Conservation (phyloP, 768 basidiomycete species). For the Pleurotus pulmonarius region DNA sequence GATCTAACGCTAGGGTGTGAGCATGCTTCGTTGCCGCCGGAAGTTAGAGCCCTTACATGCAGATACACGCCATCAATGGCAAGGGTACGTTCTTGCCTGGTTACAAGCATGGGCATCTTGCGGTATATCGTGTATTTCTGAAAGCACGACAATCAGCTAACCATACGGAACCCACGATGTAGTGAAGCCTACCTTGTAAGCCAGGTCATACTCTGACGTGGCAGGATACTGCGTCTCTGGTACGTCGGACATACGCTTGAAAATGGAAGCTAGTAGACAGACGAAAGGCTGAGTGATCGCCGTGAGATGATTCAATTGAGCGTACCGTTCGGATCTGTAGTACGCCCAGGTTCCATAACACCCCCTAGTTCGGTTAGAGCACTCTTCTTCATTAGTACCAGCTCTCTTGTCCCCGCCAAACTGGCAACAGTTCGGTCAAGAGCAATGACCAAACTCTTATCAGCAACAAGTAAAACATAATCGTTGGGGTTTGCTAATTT, state of each 20-base stretch:
- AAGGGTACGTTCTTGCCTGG: slow-evolving; percentile 84
- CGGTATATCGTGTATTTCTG: slow-evolving; percentile 91
- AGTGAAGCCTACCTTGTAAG: slow-evolving; percentile 67
- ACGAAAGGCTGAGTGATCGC: no score
- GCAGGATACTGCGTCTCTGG: slow-evolving; percentile 54
- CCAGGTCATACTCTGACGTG: slow-evolving; percentile 74
- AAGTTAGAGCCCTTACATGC: slow-evolving; percentile 43
- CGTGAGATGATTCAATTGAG: neutral
- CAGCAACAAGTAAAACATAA: slow-evolving; percentile 74
- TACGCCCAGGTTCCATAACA: slow-evolving; percentile 59
- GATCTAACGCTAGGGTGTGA: slow-evolving; percentile 45
- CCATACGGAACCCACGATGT: neutral
- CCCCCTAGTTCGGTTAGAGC: slow-evolving; percentile 73
- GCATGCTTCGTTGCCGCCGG: neutral
- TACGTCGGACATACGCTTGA: slow-evolving; percentile 82
- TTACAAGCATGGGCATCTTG: slow-evolving; percentile 91
- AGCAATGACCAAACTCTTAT: slow-evolving; percentile 76
- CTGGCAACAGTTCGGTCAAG: slow-evolving; percentile 96
- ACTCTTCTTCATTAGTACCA: slow-evolving; percentile 75
- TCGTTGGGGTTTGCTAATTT: slow-evolving; percentile 68
- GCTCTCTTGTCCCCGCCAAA: slow-evolving; percentile 81
- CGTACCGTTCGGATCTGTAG: slow-evolving; percentile 90
- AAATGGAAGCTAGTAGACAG: slow-evolving; percentile 71
- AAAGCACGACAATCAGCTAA: neutral
- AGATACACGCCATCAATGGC: slow-evolving; percentile 96